Evolutionary conservation across 2,329 filamentous ascomycete genomes (phyloP).

Genomic region (Aaosphaeria pasadenensis): DNA sequence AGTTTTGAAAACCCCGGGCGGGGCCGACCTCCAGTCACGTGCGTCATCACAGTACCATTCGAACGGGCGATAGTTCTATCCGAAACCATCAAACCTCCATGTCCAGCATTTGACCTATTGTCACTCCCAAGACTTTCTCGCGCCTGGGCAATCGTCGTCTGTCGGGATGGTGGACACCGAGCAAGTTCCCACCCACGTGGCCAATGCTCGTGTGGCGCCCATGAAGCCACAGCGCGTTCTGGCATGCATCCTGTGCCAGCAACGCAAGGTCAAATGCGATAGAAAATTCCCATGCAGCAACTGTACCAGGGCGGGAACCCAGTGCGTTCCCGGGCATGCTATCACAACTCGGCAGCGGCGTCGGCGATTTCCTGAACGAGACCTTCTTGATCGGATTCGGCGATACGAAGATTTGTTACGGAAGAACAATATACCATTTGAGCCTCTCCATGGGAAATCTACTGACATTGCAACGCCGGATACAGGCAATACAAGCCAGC

Average conservation of each 20-base stretch:
- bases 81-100: too few relatives aligned
- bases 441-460: conserved; percentile 54
- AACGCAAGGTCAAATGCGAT: conserved; percentile 39
- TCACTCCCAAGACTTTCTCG: conserved; percentile 1
- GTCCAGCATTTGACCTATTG: neutral
- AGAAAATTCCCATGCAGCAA: conserved; percentile 34
- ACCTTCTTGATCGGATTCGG: conserved; percentile 66
- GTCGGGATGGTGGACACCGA: neutral
- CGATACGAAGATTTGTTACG: conserved; percentile 66
- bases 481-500: too few relatives aligned
- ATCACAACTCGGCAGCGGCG: conserved; percentile 51
- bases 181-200: conserved; percentile 6
- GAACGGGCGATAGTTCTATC: too few relatives aligned
- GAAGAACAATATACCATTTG: conserved; percentile 66
- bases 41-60: neutral
- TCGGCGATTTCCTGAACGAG: conserved; percentile 66
- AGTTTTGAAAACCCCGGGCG: conserved; percentile 1
- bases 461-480: too few relatives aligned
- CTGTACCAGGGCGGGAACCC: conserved; percentile 23
- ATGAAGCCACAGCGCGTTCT: conserved; percentile 41
- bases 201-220: conserved; percentile 4
- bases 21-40: neutral
- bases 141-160: neutral
- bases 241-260: conserved; percentile 70
- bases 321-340: conserved; percentile 44